These are phyloP conservation scores for Odontarrhena argentea DNA, from an alignment of 345 rosid species.

Conservation along the genomic window DNA sequence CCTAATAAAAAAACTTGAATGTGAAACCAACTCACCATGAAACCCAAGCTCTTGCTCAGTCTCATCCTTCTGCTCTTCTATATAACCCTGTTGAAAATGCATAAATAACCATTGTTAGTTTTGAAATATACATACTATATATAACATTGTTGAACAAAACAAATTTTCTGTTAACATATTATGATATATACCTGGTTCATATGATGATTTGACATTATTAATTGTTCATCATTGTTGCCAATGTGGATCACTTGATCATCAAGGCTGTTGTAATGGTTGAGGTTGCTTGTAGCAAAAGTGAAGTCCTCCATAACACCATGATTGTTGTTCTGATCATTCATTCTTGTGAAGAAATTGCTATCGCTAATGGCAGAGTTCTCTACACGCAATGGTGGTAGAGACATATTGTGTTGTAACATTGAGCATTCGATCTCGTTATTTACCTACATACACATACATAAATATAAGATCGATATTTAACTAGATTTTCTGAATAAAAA, in stretches of 20 bases:
- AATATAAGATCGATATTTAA: no score
- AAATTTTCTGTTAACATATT: background rate
- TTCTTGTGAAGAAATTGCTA: constrained; percentile 38
- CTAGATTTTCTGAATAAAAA: no score
- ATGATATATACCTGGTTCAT: constrained; percentile 52
- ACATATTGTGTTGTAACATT: constrained; percentile 41
- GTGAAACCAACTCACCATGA: constrained; percentile 49
- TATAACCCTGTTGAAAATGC: constrained; percentile 39
- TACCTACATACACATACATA: constrained; percentile 20
- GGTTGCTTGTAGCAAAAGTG: constrained; percentile 52
- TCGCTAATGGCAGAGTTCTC: constrained; percentile 52
- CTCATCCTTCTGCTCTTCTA: constrained; percentile 57
- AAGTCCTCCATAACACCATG: constrained; percentile 50
- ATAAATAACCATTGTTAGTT: background rate
- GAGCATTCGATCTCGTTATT: constrained; percentile 44
- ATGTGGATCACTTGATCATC: constrained; percentile 49
- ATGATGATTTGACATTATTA: constrained; percentile 63
- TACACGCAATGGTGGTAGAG: constrained; percentile 64
- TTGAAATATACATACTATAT: background rate
- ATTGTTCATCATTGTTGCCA: constrained; percentile 46
- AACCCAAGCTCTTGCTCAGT: constrained; percentile 42
- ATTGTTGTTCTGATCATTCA: constrained; percentile 42
- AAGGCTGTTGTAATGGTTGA: constrained; percentile 29
- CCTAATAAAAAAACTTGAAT: background rate
- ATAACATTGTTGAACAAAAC: no score